Evolutionary conservation across 2,329 filamentous ascomycete genomes (phyloP), one percentile per base, ranked within the genome.

Genomic region (Penicillium hordei): DNA sequence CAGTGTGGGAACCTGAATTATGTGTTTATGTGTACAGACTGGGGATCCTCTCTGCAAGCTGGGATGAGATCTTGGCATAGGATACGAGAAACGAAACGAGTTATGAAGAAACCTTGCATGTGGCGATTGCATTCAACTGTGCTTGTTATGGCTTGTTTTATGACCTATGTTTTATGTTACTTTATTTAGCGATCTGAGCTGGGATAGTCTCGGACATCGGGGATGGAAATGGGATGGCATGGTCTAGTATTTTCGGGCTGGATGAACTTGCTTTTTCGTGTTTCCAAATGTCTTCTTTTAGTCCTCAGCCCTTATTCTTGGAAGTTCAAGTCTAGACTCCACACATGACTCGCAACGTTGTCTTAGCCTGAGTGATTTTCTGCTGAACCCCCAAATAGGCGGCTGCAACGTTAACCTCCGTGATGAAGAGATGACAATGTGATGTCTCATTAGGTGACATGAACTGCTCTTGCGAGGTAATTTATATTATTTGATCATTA

Each of bases 51-150:
- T 33, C 33, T 13, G 33, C 39, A 21, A 29, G 7, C 13, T 31
- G 52, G 39, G 33, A 34, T 33, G n/a, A 23, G 43, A 38, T 50
- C 19, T 29, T 34, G 21, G 36, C 13, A 61, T 58, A 55, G 54
- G 60, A 43, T 48, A 62, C 49, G 60, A 61, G 44, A 45, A 46
- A 63, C 51, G 58, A 60, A 58, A 48, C 29, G 52, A 36, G 55
- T 48, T 53, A 57, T 57, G 57, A 57, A 40, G 45, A 52, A 15
- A 40, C 42, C 42, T 57, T 48, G 46, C 48, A 48, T 59, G 31
- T 58, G 51, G 12, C n/a, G 48, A 44, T 48, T 52, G 29, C 12
- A 44, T 53, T 39, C 23, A 55, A 55, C 36, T 53, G 12, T 48
- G 54, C 29, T 46, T 43, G 36, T 29, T 48, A 52, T 52, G 38